Evolutionary conservation across 768 basidiomycete species (phyloP).

Genomic region (Myochromella boudieri): DNA sequence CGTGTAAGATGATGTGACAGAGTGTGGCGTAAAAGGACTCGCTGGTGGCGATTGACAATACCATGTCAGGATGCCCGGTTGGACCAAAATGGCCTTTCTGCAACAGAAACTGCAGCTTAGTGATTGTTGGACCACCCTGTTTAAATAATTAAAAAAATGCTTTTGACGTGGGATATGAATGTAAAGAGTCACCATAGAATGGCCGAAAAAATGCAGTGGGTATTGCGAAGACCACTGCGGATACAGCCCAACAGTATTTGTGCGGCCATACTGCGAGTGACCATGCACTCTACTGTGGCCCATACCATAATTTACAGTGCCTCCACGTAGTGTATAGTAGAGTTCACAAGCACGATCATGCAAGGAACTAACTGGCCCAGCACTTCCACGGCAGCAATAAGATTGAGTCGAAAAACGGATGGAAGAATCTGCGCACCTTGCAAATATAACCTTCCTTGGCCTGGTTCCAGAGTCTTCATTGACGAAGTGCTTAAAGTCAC

Average conservation of each 20-base stretch:
- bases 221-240: constrained; percentile 41
- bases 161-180: not conserved
- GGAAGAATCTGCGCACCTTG: constrained; percentile 4
- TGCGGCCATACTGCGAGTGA: constrained; percentile 44
- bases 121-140: constrained; percentile 48
- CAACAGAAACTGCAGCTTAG: constrained; percentile 45
- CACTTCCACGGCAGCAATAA: constrained; percentile 27
- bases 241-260: constrained; percentile 38
- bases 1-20: not conserved
- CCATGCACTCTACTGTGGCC: constrained; percentile 36
- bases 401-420: not conserved
- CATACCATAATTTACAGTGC: constrained; percentile 49
- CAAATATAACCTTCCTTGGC: constrained; percentile 18
- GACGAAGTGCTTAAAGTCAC: constrained; percentile 26
- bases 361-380: constrained; percentile 51
- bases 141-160: not conserved
- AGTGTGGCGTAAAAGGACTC: constrained; percentile 4
- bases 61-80: constrained; percentile 39
- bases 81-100: constrained; percentile 40
- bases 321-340: constrained; percentile 45
- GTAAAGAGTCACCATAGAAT: constrained; percentile 39
- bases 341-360: constrained; percentile 55
- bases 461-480: constrained; percentile 13
- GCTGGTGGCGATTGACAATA: constrained; percentile 46
- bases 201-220: constrained; percentile 50